phyloP scores from a whole-genome alignment of 192 early-diverging fungal species.

The Backusella parvicylindrica region DNA sequence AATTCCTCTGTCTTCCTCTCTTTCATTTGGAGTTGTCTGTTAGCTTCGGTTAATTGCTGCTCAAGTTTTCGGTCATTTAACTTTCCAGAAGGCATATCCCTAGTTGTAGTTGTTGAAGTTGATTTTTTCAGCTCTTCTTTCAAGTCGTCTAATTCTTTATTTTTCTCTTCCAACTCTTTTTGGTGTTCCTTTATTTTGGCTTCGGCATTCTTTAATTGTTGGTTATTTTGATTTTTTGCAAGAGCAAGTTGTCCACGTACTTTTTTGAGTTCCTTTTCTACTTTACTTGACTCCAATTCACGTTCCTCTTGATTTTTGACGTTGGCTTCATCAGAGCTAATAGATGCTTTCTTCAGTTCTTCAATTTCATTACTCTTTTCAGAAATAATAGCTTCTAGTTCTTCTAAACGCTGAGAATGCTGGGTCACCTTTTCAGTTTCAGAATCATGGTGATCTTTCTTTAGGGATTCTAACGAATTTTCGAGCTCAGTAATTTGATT shows the following conservation, averaged over 20 bases:
- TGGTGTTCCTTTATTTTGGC: conserved; percentile 1
- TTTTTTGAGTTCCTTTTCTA: background rate
- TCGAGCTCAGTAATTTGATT: background rate
- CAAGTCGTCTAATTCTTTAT: background rate
- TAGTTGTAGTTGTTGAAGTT: background rate
- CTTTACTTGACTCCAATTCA: background rate
- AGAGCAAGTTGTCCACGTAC: background rate
- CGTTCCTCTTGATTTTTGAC: background rate
- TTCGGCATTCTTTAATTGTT: background rate
- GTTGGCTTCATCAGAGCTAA: background rate
- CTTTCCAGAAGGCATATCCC: background rate
- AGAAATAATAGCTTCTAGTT: background rate
- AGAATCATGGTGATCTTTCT: background rate
- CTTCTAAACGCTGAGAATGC: background rate
- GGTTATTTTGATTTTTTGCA: background rate
- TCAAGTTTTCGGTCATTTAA: background rate
- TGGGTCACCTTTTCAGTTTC: background rate
- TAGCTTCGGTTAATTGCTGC: background rate
- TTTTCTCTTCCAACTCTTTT: background rate
- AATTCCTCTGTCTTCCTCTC: conserved; percentile 5
- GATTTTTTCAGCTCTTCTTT: background rate
- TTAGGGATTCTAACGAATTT: background rate
- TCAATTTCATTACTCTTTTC: background rate
- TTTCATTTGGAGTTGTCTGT: background rate
- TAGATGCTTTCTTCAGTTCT: background rate